Percentiles rank a stretch among this genome's conserved stretches.
phyloP scores from a whole-genome alignment of 768 basidiomycete species.

The Piloderma croceum region DNA sequence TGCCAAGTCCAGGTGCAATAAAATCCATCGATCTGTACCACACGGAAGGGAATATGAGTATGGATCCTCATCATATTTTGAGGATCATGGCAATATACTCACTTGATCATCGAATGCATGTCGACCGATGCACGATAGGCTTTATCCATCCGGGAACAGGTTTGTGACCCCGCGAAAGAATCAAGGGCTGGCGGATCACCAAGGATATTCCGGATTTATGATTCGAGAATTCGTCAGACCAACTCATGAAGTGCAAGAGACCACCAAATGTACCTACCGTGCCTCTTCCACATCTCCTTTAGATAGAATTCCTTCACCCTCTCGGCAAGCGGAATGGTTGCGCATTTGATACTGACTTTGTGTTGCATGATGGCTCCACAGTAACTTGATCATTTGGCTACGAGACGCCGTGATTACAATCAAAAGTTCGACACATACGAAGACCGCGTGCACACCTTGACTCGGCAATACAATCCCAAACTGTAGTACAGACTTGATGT shows the following conservation, averaged over 20 bases:
- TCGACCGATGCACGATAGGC: constrained; percentile 92
- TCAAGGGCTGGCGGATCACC: constrained; percentile 98
- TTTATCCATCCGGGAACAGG: constrained; percentile 96
- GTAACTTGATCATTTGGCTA: constrained; percentile 94
- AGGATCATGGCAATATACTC: no score
- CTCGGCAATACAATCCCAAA: constrained; percentile 90
- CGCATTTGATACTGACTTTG: no score
- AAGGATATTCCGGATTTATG: constrained; percentile 91
- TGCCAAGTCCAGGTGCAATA: no score
- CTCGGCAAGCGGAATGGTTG: constrained; percentile 98
- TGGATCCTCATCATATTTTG: no score
- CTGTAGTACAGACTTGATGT: constrained; percentile 99
- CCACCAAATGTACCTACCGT: constrained; percentile 79
- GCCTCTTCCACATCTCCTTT: constrained; percentile 98
- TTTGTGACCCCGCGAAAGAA: constrained; percentile 82
- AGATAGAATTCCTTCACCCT: constrained; percentile 96
- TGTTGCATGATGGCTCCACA: constrained; percentile 90
- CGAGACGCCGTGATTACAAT: no score
- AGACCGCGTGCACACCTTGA: no score
- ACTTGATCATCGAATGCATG: constrained; percentile 97
- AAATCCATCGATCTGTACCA: no score
- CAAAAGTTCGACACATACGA: no score
- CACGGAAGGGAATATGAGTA: no score
- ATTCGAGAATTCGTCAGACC: constrained; percentile 1
- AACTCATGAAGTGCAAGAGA: constrained; percentile 4